Evolutionary conservation across 2,329 filamentous ascomycete genomes (phyloP).

Genomic region (Colletotrichum sojae): DNA sequence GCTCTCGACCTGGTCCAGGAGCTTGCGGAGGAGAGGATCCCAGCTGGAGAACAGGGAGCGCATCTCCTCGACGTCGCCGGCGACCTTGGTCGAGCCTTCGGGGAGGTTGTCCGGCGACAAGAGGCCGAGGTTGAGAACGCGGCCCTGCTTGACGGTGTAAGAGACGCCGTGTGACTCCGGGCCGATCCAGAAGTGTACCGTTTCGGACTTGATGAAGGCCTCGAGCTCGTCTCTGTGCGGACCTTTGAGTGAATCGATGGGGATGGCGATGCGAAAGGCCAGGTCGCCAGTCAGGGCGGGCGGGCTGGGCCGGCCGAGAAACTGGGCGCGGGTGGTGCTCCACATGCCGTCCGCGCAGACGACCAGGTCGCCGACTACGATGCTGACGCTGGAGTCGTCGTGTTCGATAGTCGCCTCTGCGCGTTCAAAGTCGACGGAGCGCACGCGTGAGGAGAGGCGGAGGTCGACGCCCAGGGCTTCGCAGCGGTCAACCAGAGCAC

Average conservation of each 20-base stretch:
- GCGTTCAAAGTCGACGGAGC: conserved; percentile 28
- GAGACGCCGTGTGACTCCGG: conserved; percentile 65
- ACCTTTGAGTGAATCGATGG: conserved; percentile 61
- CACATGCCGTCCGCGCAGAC: conserved; percentile 66
- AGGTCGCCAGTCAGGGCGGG: conserved; percentile 68
- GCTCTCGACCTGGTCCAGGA: conserved; percentile 51
- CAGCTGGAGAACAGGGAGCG: conserved; percentile 51
- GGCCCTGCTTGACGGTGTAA: conserved; percentile 60
- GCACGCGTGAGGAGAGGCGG: conserved; percentile 29
- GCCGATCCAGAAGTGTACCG: conserved; percentile 69
- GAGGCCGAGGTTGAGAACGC: conserved; percentile 59
- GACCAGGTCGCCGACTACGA: conserved; percentile 57
- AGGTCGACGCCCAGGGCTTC: conserved; percentile 53
- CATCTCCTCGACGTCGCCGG: conserved; percentile 53
- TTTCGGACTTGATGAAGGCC: conserved; percentile 59
- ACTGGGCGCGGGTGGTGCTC: conserved; percentile 57
- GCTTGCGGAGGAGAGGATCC: conserved; percentile 53
- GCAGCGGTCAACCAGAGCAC: conserved; percentile 57
- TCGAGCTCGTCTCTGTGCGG: conserved; percentile 55
- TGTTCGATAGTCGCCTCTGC: conserved; percentile 48
- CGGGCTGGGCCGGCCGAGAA: conserved; percentile 60
- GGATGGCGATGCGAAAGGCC: conserved; percentile 67
- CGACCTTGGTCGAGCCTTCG: conserved; percentile 41
- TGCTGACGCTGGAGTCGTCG: conserved; percentile 40
- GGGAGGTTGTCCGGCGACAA: conserved; percentile 39